A percentile compares a stretch with the other conserved stretches of the same genome.
These are phyloP conservation scores for Aspergillus tubingensis DNA, from an alignment of 2,329 filamentous ascomycete species.

Conservation along the genomic window DNA sequence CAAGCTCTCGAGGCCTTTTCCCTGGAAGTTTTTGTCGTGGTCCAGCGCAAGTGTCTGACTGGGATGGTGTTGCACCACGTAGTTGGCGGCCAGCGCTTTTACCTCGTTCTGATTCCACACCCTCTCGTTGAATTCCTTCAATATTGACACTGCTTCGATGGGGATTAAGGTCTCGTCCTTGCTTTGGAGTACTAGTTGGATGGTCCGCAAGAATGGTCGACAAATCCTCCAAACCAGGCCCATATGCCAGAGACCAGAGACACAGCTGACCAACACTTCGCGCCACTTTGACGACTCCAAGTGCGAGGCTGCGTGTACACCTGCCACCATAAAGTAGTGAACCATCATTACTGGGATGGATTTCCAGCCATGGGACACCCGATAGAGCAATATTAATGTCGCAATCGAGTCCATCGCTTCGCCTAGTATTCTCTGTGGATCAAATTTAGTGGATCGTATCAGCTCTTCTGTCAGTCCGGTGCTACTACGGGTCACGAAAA, in stretches of 20 bases:
- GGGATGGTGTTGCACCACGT: constrained; percentile 7
- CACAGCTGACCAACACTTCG: constrained; percentile 7
- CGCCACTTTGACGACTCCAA: constrained; percentile 8
- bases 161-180: background rate
- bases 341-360: constrained; percentile 1
- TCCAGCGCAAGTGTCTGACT: background rate
- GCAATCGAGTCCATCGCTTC: constrained; percentile 2
- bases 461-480: background rate
- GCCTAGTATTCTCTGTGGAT: background rate
- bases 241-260: constrained; percentile 8
- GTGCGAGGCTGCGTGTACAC: constrained; percentile 1
- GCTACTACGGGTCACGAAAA: background rate
- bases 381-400: constrained; percentile 3
- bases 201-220: constrained; percentile 1
- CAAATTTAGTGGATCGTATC: background rate
- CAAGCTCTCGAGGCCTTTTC: background rate
- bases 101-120: constrained; percentile 2
- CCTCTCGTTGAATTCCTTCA: constrained; percentile 4
- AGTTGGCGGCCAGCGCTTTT: background rate
- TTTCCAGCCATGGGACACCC: constrained; percentile 4
- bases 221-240: constrained; percentile 1
- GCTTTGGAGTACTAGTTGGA: background rate
- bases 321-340: constrained; percentile 2
- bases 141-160: background rate
- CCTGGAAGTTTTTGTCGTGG: background rate